Evolutionary conservation across 106 monocot genomes (phyloP), one percentile per base, ranked within the genome.

Genomic region (Acanthochlamys bracteata): DNA sequence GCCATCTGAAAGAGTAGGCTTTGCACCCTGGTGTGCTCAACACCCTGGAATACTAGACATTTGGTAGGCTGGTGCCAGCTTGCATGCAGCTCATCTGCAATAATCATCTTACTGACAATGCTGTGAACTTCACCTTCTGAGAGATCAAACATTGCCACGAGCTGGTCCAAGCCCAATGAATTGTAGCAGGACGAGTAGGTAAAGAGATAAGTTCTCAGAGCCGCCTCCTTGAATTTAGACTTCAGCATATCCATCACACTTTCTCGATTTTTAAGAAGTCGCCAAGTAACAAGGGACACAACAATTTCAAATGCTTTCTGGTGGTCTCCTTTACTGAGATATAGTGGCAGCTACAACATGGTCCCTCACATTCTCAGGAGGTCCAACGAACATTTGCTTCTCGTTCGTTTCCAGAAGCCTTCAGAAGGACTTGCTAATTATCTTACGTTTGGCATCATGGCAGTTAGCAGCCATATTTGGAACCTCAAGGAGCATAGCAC

Each of bases 401-500:
- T 90, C 82, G n/a, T 79, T 85, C 10, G 78, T 56, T 20, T 90
- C 90, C 23, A 96, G 90, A 20, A 85, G 85, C 25, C 90, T 77
- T 0, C 95, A 82, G 76, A 96, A 96, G n/a, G 90, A 84, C 71
- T 83, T 96, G 75, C 82, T 96, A 9, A 84, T 80, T 51, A 84
- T 24, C 74, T 74, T 90, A 42, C 90, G 75, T 66, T 77, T 82
- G 21, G 73, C 61, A 66, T 96, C 90, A 25, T 80, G 78, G 15
- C 73, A 51, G 42, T 73, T 82, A 53, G 87, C 66, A 20, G 95
- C 90, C 77, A 96, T 90, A 54, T 82, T 84, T 13, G 95, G 90
- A 46, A 96, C 95, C 74, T 96, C 95, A 4, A 96, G 76, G 56
- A 96, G 84, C 95, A 96, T 96, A 3, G 95, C 90, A 70, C 78